phyloP scores from a whole-genome alignment of 768 basidiomycete genomes.

The Boletellus ananiceps region DNA sequence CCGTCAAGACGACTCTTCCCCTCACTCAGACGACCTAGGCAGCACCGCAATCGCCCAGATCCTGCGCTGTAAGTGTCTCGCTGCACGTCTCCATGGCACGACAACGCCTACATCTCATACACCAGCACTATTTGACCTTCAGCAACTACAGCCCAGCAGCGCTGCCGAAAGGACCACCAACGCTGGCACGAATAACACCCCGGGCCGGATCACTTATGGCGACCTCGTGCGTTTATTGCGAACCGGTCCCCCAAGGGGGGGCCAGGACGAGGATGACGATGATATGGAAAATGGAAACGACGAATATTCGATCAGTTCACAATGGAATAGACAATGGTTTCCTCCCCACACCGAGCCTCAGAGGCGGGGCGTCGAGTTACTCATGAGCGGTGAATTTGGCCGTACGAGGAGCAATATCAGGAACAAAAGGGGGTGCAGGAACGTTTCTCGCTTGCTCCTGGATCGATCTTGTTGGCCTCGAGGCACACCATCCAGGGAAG shows the following conservation, averaged over 20 bases:
- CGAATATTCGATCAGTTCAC: constrained; percentile 18
- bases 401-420: constrained; percentile 49
- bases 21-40: neutral
- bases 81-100: neutral
- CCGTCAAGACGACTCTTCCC: constrained; percentile 18
- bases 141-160: constrained; percentile 17
- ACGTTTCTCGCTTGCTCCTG: constrained; percentile 46
- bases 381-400: constrained; percentile 80
- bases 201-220: constrained; percentile 18
- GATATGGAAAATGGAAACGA: constrained; percentile 39
- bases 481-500: constrained; percentile 43
- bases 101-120: constrained; percentile 3
- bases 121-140: constrained; percentile 28
- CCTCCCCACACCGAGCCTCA: constrained; percentile 52
- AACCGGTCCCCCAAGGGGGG: constrained; percentile 11
- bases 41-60: constrained; percentile 23
- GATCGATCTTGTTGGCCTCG: constrained; percentile 37
- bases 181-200: neutral
- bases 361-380: constrained; percentile 56
- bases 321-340: constrained; percentile 33
- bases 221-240: constrained; percentile 24
- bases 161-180: constrained; percentile 7
- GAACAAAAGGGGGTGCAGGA: constrained; percentile 39
- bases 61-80: constrained; percentile 25
- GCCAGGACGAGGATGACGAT: constrained; percentile 39